Evolutionary conservation across 2,329 filamentous ascomycete genomes (phyloP).

Genomic region (Hymenoscyphus linearis): DNA sequence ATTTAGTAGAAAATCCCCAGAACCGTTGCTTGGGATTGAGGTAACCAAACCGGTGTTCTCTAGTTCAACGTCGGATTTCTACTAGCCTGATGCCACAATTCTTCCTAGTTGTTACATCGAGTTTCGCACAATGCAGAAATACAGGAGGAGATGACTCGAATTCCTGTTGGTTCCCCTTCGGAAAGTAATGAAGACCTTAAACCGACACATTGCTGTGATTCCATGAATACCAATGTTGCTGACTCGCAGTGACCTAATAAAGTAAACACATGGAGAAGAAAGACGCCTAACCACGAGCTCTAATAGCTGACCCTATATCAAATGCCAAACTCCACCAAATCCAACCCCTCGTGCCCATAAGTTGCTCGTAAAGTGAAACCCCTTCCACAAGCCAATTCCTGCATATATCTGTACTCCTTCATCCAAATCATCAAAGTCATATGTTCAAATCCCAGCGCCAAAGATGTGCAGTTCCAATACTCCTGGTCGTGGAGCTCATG

Average conservation of each 20-base stretch:
- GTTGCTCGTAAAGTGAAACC: background rate
- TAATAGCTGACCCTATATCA: constrained; percentile 12
- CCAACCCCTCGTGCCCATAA: constrained; percentile 14
- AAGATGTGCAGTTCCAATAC: constrained; percentile 20
- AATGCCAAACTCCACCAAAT: constrained; percentile 23
- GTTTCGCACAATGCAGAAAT: constrained; percentile 4
- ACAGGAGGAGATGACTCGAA: constrained; percentile 11
- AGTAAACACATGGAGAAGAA: constrained; percentile 13
- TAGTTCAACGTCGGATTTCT: background rate
- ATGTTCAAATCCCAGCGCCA: constrained; percentile 27
- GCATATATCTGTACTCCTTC: constrained; percentile 23
- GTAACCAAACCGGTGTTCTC: background rate
- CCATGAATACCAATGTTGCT: constrained; percentile 13
- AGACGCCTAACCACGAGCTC: constrained; percentile 16
- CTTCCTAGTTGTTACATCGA: background rate
- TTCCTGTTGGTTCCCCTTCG: background rate
- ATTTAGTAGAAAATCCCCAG: background rate
- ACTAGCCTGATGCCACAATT: background rate
- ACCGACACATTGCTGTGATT: background rate
- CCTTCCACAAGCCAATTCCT: constrained; percentile 8
- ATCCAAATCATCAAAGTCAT: constrained; percentile 26
- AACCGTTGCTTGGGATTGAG: background rate
- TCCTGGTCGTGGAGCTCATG: constrained; percentile 13
- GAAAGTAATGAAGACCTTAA: background rate
- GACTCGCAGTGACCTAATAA: constrained; percentile 13